A percentile compares a stretch with the other conserved stretches of the same genome.
These are phyloP conservation scores for Pachysolen tannophilus DNA, from an alignment of 805 yeast genomes.

Conservation along the genomic window DNA sequence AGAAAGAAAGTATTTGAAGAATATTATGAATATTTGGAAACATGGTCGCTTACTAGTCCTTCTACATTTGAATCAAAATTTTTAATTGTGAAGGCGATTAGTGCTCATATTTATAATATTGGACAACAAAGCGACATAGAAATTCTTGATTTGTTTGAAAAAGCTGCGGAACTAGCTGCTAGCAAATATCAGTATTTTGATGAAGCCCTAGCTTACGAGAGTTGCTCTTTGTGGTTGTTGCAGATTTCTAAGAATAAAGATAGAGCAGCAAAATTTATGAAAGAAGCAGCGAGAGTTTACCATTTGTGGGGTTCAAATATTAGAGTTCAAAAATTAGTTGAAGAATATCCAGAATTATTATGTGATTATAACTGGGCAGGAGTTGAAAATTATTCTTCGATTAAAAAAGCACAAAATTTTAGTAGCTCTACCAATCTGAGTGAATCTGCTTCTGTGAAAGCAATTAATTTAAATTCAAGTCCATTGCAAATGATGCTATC, in stretches of 20 bases:
- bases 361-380: constrained; percentile 27
- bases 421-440: no score
- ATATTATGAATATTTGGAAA: constrained; percentile 19
- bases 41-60: constrained; percentile 30
- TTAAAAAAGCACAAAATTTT: no score
- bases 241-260: constrained; percentile 17
- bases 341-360: constrained; percentile 21
- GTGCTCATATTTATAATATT: constrained; percentile 13
- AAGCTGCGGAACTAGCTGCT: constrained; percentile 32
- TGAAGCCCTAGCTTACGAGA: constrained; percentile 30
- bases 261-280: constrained; percentile 28
- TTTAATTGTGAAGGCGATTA: constrained; percentile 26
- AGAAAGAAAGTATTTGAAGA: constrained; percentile 13
- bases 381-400: constrained; percentile 8
- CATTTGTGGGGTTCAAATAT: constrained; percentile 21
- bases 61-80: constrained; percentile 29
- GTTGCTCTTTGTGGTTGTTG: constrained; percentile 34
- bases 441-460: constrained; percentile 1
- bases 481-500: constrained; percentile 22
- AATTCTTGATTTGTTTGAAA: constrained; percentile 35
- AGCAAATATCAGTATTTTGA: constrained; percentile 26
- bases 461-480: constrained; percentile 9
- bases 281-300: constrained; percentile 27
- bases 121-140: constrained; percentile 23
- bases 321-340: constrained; percentile 18